These are phyloP conservation scores for Lipomyces oligophaga DNA, from an alignment of 805 yeast genomes.

Conservation along the genomic window DNA sequence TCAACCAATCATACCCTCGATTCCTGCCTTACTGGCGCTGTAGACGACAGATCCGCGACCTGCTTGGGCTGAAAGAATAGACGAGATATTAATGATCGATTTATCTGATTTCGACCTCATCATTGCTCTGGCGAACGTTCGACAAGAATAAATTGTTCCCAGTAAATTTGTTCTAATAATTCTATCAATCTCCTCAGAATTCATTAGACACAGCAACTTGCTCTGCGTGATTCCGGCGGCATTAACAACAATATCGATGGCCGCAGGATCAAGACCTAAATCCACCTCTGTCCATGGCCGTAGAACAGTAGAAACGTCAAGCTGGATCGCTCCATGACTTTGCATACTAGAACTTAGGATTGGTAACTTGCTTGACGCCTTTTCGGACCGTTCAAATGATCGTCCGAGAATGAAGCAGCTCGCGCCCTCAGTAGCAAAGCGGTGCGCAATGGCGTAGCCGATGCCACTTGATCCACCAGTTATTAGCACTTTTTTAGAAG, in stretches of 20 bases:
- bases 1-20: slow-evolving; percentile 36
- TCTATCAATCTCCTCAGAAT: slow-evolving; percentile 43
- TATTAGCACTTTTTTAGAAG: slow-evolving; percentile 13
- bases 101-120: slow-evolving; percentile 37
- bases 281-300: slow-evolving; percentile 20
- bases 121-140: slow-evolving; percentile 51
- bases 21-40: slow-evolving; percentile 66
- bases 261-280: slow-evolving; percentile 9
- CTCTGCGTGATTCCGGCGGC: slow-evolving; percentile 53
- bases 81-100: slow-evolving; percentile 60
- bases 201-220: slow-evolving; percentile 44
- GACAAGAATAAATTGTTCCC: slow-evolving; percentile 59
- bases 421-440: slow-evolving; percentile 51
- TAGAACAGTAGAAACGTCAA: slow-evolving; percentile 15
- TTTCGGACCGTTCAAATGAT: slow-evolving; percentile 40
- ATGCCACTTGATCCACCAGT: slow-evolving; percentile 67
- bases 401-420: slow-evolving; percentile 52
- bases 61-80: slow-evolving; percentile 52
- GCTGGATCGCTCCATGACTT: slow-evolving; percentile 13
- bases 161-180: slow-evolving; percentile 55
- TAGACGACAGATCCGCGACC: slow-evolving; percentile 44
- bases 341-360: not conserved
- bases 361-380: slow-evolving; percentile 26
- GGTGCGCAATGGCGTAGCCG: slow-evolving; percentile 54
- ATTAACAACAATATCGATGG: slow-evolving; percentile 50